These are phyloP conservation scores for Saprolegnia parasitica DNA, from an alignment of 352 stramenopile species.

Conservation along the genomic window DNA sequence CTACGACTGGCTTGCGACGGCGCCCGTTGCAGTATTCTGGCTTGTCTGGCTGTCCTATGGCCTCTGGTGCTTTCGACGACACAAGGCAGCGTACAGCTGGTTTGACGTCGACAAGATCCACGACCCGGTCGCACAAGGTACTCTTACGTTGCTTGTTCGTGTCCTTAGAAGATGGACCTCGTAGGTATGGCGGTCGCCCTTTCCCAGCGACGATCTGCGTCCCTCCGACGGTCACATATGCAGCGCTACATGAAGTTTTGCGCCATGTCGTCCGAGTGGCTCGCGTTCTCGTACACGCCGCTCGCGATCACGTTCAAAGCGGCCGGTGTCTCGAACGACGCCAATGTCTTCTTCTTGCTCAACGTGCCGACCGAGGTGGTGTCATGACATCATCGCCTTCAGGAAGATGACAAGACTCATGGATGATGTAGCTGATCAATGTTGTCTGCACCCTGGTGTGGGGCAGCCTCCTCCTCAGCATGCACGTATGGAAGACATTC, in stretches of 20 bases:
- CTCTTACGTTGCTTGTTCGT: neutral
- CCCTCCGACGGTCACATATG: neutral
- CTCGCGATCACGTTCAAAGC: conserved; percentile 26
- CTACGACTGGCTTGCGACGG: conserved; percentile 22
- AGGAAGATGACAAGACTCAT: neutral
- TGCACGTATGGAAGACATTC: conserved; percentile 11
- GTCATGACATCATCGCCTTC: no score
- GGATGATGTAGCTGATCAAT: neutral
- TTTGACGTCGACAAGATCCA: neutral
- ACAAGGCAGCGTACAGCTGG: neutral
- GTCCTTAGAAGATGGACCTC: neutral
- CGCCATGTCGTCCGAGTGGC: conserved; percentile 28
- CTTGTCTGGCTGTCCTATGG: conserved; percentile 12
- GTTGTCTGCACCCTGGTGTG: neutral
- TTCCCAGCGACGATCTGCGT: conserved; percentile 7
- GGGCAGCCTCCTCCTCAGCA: neutral
- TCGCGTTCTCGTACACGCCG: conserved; percentile 23
- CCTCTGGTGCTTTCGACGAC: neutral
- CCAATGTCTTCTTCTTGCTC: neutral
- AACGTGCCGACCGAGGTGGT: conserved; percentile 6
- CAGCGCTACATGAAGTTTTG: conserved; percentile 27
- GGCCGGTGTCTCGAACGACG: no score
- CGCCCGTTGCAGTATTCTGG: conserved; percentile 15
- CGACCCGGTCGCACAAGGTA: conserved; percentile 10
- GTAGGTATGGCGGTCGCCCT: conserved; percentile 23